phyloP scores from a whole-genome alignment of 805 yeast genomes.

The Danielia oregonensis region DNA sequence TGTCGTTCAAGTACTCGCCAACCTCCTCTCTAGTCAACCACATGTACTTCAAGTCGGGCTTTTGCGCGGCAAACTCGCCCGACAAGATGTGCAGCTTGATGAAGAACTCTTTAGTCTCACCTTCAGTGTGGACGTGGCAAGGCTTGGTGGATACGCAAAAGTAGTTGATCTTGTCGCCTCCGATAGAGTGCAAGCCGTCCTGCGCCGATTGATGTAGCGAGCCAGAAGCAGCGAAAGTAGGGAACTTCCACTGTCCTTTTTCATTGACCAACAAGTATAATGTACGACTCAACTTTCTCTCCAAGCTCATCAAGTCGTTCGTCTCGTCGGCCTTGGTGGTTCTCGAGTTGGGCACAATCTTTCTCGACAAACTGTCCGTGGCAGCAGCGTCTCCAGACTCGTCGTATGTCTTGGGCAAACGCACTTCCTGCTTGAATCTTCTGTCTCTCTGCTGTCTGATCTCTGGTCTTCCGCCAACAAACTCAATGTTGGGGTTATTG shows the following conservation, averaged over 20 bases:
- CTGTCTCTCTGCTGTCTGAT: constrained; percentile 87
- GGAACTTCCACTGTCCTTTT: constrained; percentile 67
- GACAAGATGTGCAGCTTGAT: constrained; percentile 86
- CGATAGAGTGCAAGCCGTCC: constrained; percentile 62
- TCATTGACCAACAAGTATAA: constrained; percentile 67
- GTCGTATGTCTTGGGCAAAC: constrained; percentile 65
- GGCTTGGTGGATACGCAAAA: constrained; percentile 93
- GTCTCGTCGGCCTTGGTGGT: constrained; percentile 69
- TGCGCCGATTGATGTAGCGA: constrained; percentile 74
- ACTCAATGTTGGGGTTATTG: constrained; percentile 72
- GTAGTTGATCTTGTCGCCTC: constrained; percentile 74
- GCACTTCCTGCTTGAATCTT: constrained; percentile 70
- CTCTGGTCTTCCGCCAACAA: constrained; percentile 81
- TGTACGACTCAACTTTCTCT: constrained; percentile 74
- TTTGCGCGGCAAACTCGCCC: constrained; percentile 59
- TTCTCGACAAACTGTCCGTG: constrained; percentile 57
- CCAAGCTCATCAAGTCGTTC: constrained; percentile 65
- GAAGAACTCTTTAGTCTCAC: constrained; percentile 53
- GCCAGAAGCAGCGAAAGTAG: constrained; percentile 54
- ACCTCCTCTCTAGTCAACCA: constrained; percentile 89
- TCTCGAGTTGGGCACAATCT: constrained; percentile 68
- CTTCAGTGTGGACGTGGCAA: constrained; percentile 45
- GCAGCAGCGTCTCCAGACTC: constrained; percentile 14
- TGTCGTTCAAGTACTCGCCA: constrained; percentile 43
- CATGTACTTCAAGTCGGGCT: constrained; percentile 48